A percentile compares a stretch with the other conserved stretches of the same genome.
phyloP scores from a whole-genome alignment of 495 filamentous ascomycete species.

The Hypoxylon perforatum region DNA sequence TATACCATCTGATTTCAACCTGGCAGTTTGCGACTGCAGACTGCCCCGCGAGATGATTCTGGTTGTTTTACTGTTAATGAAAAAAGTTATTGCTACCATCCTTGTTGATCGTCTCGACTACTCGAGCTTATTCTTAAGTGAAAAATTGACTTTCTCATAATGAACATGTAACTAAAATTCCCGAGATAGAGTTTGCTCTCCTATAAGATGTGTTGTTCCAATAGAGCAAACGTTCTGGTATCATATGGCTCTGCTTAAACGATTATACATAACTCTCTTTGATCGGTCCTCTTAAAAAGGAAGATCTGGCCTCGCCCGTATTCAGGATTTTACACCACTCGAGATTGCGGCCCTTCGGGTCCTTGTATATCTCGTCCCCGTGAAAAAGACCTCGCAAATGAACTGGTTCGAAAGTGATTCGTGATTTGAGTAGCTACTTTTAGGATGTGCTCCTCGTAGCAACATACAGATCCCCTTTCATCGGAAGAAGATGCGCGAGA shows the following conservation, averaged over 20 bases:
- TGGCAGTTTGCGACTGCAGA: constrained; percentile 12
- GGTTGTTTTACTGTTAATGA: constrained; percentile 2
- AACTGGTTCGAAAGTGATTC: not conserved
- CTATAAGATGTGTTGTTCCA: constrained; percentile 25
- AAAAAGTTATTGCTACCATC: constrained; percentile 6
- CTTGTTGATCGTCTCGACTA: not conserved
- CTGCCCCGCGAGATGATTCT: constrained; percentile 3
- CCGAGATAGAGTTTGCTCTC: constrained; percentile 10
- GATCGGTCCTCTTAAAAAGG: constrained; percentile 4
- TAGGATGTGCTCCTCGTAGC: not conserved
- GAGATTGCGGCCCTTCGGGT: not conserved
- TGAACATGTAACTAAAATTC: not conserved
- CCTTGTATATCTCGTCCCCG: constrained; percentile 12
- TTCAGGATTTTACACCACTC: not conserved
- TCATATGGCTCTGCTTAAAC: constrained; percentile 24
- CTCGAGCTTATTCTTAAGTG: not conserved
- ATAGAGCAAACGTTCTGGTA: constrained; percentile 37
- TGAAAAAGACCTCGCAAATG: not conserved
- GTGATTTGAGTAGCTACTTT: not conserved
- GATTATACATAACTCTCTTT: constrained; percentile 19
- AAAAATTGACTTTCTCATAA: too few species aligned
- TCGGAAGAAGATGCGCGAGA: constrained; percentile 78
- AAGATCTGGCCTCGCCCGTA: not conserved
- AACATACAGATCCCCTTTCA: constrained; percentile 15
- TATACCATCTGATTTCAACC: constrained; percentile 33